Percentiles rank a stretch among this genome's conserved stretches.
phyloP scores from a whole-genome alignment of 805 yeast species.

The Candida vartiovaarae region DNA sequence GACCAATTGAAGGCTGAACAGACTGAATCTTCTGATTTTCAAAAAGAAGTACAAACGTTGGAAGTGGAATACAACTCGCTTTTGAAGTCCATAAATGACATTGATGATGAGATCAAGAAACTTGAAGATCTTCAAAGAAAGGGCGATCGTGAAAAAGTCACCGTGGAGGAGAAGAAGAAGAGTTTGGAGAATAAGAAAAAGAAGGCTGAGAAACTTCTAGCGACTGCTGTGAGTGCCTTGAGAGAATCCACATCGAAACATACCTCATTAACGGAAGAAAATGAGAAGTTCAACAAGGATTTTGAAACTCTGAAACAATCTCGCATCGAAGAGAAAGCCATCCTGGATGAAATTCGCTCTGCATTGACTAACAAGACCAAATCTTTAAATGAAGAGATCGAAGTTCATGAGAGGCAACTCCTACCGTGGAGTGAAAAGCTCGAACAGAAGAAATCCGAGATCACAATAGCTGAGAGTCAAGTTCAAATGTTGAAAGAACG shows the following conservation, averaged over 20 bases:
- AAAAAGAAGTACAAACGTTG: constrained; percentile 29
- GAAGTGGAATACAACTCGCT: constrained; percentile 25
- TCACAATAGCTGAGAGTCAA: constrained; percentile 57
- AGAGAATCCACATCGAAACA: constrained; percentile 41
- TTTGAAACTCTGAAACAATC: constrained; percentile 36
- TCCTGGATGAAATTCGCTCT: constrained; percentile 56
- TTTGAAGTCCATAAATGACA: constrained; percentile 17
- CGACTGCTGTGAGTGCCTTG: constrained; percentile 38
- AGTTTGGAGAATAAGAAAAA: constrained; percentile 51
- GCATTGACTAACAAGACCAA: constrained; percentile 71
- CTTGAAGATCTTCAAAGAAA: constrained; percentile 33
- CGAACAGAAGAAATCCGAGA: constrained; percentile 53
- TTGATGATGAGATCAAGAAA: constrained; percentile 22
- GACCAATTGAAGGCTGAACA: constrained; percentile 38
- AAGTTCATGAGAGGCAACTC: constrained; percentile 50
- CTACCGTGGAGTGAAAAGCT: constrained; percentile 81
- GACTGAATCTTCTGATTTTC: constrained; percentile 32
- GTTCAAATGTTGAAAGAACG: constrained; percentile 51
- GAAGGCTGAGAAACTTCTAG: constrained; percentile 50
- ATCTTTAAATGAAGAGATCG: constrained; percentile 58
- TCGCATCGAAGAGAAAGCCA: constrained; percentile 44
- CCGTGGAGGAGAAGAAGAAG: constrained; percentile 71
- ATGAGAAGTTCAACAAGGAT: constrained; percentile 37
- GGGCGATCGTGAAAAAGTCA: constrained; percentile 52
- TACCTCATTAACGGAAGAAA: constrained; percentile 37